A percentile compares a stretch with the other conserved stretches of the same genome.
phyloP scores from a whole-genome alignment of 2,329 filamentous ascomycete genomes.

The Arthrobotrys megalospora region DNA sequence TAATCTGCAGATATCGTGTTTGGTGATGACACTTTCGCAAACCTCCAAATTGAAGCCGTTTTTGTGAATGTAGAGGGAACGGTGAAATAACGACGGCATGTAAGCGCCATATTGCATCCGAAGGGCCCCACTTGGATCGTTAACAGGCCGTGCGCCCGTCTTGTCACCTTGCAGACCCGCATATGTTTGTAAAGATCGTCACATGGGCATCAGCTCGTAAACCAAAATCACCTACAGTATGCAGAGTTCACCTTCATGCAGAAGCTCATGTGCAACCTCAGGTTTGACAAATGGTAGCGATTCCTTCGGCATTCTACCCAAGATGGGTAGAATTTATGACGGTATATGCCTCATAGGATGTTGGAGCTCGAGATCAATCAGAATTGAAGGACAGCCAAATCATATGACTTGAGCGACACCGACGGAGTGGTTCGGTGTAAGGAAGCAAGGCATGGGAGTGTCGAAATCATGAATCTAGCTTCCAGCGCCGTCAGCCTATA shows the following conservation, averaged over 20 bases:
- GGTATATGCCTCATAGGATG: slow-evolving; percentile 55
- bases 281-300: slow-evolving; percentile 48
- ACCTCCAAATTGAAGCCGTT: slow-evolving; percentile 29
- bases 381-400: slow-evolving; percentile 45
- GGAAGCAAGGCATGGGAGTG: slow-evolving; percentile 41
- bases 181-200: slow-evolving; percentile 46
- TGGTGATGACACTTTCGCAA: slow-evolving; percentile 11
- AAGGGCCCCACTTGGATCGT: slow-evolving; percentile 44
- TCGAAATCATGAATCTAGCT: slow-evolving; percentile 42
- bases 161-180: slow-evolving; percentile 49
- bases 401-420: slow-evolving; percentile 61
- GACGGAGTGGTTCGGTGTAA: slow-evolving; percentile 56
- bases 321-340: slow-evolving; percentile 11
- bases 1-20: slow-evolving; percentile 8
- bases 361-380: slow-evolving; percentile 42
- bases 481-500: slow-evolving; percentile 45
- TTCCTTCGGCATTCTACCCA: slow-evolving; percentile 13
- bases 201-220: slow-evolving; percentile 56
- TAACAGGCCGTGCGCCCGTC: slow-evolving; percentile 60
- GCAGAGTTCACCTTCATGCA: slow-evolving; percentile 39
- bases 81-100: slow-evolving; percentile 60
- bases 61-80: neutral
- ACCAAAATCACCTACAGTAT: slow-evolving; percentile 21
- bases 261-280: slow-evolving; percentile 55
- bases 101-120: slow-evolving; percentile 62